Base-by-base conservation (phyloP, 164 flowering plant genomes). In the Cinnamomum chago region DNA sequence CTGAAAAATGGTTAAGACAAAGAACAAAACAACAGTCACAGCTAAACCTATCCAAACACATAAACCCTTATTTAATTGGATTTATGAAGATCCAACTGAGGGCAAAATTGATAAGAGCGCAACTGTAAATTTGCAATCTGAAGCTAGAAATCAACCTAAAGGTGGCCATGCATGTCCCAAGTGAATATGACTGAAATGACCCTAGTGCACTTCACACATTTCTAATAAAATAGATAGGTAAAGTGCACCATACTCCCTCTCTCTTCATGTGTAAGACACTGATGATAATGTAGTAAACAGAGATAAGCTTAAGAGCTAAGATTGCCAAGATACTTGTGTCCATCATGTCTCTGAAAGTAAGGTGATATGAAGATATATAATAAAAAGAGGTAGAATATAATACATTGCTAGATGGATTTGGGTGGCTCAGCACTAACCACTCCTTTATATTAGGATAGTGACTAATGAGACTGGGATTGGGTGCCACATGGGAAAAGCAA, bases 361-460 rank as follows among this genome's bases (percentile, higher is more conserved):
- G 67, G 67, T 23, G 67, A 64, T 22, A 7, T 25, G 24, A 40
- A 40, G 47, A 40, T 0, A 7, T 40, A 9, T 10, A 25, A 2
- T 22, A 25, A 64, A 30, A 51, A 5, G 30, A 23, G 28, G 28
- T 23, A 3, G 22, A 70, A 55, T 14, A 52, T 70, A 70, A 30
- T 24, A 70, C 50, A 50, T 20, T 68, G 72, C 22, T 50, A 47
- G 52, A 70, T 73, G 73, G 55, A n/a, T 68, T 72, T 73, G 74
- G 77, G 76, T n/a, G 72, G 70, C 66, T 27, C 73, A 73, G 65
- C 76, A 73, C 78, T 77, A 18, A 67, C 12, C 67, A n/a, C 51
- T 22, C 51, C n/a, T 66, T 64, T 64, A 22, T 25, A 6, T 71
- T 30, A 25, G 25, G 17, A 22, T 62, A 40, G 1, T 33, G 23